Evolutionary conservation across 2,329 filamentous ascomycete species (phyloP).

Genomic region (Neofusicoccum cordaticola): DNA sequence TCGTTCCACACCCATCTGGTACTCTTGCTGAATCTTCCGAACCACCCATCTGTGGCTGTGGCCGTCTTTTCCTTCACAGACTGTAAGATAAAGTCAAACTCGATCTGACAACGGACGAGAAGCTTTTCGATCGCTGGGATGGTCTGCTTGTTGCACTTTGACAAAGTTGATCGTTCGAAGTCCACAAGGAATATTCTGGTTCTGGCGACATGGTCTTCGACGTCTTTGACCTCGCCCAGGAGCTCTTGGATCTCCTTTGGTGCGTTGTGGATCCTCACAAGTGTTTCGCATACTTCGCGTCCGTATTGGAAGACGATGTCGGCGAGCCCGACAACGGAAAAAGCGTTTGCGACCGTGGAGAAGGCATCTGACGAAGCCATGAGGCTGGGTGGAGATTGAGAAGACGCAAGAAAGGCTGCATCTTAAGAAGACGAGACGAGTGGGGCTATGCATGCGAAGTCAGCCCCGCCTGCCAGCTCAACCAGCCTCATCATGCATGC

Average conservation of each 20-base stretch:
- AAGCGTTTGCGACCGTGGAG: not conserved
- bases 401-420: not conserved
- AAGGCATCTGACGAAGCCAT: not conserved
- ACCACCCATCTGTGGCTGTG: not conserved
- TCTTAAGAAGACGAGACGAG: too few species aligned
- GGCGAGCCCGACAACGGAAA: slow-evolving; percentile 1
- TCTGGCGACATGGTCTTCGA: not conserved
- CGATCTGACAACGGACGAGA: not conserved
- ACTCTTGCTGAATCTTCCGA: not conserved
- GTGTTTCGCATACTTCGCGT: not conserved
- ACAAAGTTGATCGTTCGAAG: not conserved
- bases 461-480: not conserved
- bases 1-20: slow-evolving; percentile 1
- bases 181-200: not conserved
- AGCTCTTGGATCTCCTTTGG: not conserved
- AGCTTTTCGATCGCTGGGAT: not conserved
- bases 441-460: not conserved
- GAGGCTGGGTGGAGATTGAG: not conserved
- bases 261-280: not conserved
- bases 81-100: not conserved
- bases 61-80: not conserved
- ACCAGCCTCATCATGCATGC: not conserved
- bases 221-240: not conserved
- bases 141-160: not conserved
- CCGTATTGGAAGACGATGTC: slow-evolving; percentile 8